phyloP scores from a whole-genome alignment of 225 moss, liverwort and hornwort genomes.

The Sphagnum tenellum region DNA sequence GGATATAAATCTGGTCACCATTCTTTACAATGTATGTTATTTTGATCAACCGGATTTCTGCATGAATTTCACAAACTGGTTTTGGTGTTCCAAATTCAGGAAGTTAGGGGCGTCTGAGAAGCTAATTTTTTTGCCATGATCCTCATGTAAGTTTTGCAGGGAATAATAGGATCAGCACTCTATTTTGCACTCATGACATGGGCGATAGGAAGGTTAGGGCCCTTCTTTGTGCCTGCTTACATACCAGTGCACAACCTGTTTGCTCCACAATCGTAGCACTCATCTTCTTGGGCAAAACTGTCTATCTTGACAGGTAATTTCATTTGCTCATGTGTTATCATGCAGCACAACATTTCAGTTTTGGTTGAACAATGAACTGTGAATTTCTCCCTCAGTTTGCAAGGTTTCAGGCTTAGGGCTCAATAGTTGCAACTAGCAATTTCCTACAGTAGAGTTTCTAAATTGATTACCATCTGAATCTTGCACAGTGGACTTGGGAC shows the following conservation, averaged over 20 bases:
- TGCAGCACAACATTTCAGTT: not conserved
- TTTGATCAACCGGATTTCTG: not conserved
- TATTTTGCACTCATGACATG: conserved; percentile 31
- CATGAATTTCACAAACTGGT: not conserved
- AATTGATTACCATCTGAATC: not conserved
- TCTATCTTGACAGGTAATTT: conserved; percentile 29
- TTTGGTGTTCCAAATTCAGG: no score
- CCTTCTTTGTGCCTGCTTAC: conserved; percentile 36
- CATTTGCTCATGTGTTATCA: not conserved
- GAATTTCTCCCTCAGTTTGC: not conserved
- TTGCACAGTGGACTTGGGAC: conserved; percentile 20
- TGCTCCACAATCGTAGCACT: conserved; percentile 20
- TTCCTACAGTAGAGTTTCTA: not conserved
- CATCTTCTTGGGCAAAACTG: conserved; percentile 15
- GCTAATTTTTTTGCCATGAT: no score
- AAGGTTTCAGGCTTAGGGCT: not conserved
- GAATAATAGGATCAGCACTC: conserved; percentile 23
- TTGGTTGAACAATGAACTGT: not conserved
- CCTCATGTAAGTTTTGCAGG: conserved; percentile 17
- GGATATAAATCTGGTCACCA: conserved; percentile 15
- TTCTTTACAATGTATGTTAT: conserved; percentile 28
- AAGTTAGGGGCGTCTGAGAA: no score
- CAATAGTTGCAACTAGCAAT: no score
- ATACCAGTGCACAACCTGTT: conserved; percentile 28
- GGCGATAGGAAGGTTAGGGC: conserved; percentile 30